Evolutionary conservation across 345 rosid species (phyloP).

Genomic region (Angophora floribunda): DNA sequence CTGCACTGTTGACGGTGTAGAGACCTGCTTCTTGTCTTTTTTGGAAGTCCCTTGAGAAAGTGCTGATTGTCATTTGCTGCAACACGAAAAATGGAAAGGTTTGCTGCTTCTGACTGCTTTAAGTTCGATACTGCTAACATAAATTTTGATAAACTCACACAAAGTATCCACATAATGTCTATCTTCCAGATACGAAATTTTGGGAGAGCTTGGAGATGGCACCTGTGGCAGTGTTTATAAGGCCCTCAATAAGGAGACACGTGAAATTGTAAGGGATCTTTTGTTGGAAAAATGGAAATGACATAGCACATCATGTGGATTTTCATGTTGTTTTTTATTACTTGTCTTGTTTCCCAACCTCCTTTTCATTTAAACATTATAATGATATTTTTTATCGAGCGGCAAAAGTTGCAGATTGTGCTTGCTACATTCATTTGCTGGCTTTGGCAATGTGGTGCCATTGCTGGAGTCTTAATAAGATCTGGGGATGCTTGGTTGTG

Average conservation of each 20-base stretch:
- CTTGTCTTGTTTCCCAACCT: neutral
- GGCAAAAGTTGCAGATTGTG: neutral
- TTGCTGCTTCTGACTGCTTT: conserved; percentile 4
- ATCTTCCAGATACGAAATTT: conserved; percentile 55
- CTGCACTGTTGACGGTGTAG: conserved; percentile 30
- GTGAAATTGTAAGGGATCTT: conserved; percentile 53
- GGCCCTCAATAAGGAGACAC: conserved; percentile 64
- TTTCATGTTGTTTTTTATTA: neutral
- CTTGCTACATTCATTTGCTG: neutral
- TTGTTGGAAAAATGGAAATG: neutral
- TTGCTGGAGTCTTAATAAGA: neutral
- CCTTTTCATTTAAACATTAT: neutral
- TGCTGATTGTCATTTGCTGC: conserved; percentile 21
- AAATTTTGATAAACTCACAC: neutral
- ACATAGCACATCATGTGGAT: neutral
- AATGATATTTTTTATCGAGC: neutral
- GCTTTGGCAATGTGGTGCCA: neutral
- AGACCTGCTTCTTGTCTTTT: conserved; percentile 40
- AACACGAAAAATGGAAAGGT: conserved; percentile 70
- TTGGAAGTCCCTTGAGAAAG: conserved; percentile 55
- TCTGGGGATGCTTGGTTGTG: neutral
- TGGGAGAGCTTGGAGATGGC: conserved; percentile 94
- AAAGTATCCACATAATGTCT: neutral
- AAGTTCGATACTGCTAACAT: neutral
- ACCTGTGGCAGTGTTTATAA: conserved; percentile 91